Base-by-base conservation (phyloP, 2,329 filamentous ascomycete genomes). In the Monilinia fructicola region DNA sequence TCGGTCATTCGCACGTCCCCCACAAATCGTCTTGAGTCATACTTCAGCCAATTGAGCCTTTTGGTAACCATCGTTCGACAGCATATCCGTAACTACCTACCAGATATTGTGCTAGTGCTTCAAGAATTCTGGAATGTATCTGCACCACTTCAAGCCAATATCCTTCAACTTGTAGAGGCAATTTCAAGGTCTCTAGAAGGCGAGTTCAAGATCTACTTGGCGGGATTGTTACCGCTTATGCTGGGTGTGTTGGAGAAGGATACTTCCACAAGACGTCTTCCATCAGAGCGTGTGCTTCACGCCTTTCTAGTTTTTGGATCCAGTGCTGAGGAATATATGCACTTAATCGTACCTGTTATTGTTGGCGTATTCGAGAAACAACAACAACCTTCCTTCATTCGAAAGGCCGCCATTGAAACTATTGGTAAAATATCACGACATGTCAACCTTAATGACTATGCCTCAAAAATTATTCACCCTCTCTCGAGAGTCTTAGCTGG, bases 241-340 rank as follows among this genome's bases (percentile, higher is more conserved):
- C 87, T 99, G 2, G 91, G 92, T 31, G 91, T 96, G 3, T 84
- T 99, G 23, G 94, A 99, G 71, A 91, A 93, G 70, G 95, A 99
- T 75, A 83, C 81, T 11, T 90, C 90, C 1, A 81, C 84, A 1
- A 90, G 92, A 74, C 85, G 92, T n/a, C 84, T 87, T 18, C 90
- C 93, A 2, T 96, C 93, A 0, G 93, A 97, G 76, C 90, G 90
- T 72, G 93, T 99, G 4, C 82, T 99, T 31, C 95, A 98, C 76
- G 93, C 94, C 0, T 97, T 99, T 78, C 81, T 99, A 38, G 91
- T 99, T 0, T 99, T 99, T 76, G 96, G 96, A 1, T 90, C 93
- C 0, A 98, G 93, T 74, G 91, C 91, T 14, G 95, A 99, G 77
- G 95, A 99, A 77, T 99, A 99, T 77, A 99, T 99, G 95, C 95